Evolutionary conservation across 805 yeast genomes (phyloP).

Genomic region (Candida awuae): DNA sequence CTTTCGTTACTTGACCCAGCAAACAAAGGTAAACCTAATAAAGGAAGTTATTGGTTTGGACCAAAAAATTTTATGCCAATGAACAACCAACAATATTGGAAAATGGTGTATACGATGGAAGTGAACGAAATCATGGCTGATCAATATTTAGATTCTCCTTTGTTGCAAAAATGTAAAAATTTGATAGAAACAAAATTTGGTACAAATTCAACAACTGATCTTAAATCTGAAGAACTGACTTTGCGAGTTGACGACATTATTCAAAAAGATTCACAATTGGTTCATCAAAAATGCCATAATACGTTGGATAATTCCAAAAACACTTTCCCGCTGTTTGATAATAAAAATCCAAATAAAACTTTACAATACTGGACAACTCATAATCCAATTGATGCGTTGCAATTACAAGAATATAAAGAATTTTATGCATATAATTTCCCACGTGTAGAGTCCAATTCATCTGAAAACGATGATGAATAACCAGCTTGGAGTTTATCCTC

Average conservation of each 20-base stretch:
- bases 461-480: not conserved
- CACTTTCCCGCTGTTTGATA: slow-evolving; percentile 6
- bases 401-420: slow-evolving; percentile 14
- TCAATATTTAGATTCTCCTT: slow-evolving; percentile 12
- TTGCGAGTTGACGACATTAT: slow-evolving; percentile 11
- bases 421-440: slow-evolving; percentile 13
- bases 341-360: slow-evolving; percentile 1
- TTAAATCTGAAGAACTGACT: slow-evolving; percentile 7
- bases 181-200: slow-evolving; percentile 5
- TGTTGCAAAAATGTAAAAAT: slow-evolving; percentile 11
- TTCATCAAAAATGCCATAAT: not conserved
- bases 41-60: slow-evolving; percentile 43
- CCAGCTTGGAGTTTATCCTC: not conserved
- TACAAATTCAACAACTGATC: not conserved
- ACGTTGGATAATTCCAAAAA: not conserved
- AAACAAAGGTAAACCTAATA: slow-evolving; percentile 27
- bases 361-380: slow-evolving; percentile 12
- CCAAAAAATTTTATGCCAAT: slow-evolving; percentile 41
- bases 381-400: slow-evolving; percentile 14
- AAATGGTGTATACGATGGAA: slow-evolving; percentile 20
- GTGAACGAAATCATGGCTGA: slow-evolving; percentile 15
- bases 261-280: not conserved
- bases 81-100: slow-evolving; percentile 25
- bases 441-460: slow-evolving; percentile 2
- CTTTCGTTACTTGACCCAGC: slow-evolving; percentile 19